Percentiles rank a stretch among this genome's conserved stretches.
phyloP scores from a whole-genome alignment of 805 yeast species.

The Barnettozyma populi region DNA sequence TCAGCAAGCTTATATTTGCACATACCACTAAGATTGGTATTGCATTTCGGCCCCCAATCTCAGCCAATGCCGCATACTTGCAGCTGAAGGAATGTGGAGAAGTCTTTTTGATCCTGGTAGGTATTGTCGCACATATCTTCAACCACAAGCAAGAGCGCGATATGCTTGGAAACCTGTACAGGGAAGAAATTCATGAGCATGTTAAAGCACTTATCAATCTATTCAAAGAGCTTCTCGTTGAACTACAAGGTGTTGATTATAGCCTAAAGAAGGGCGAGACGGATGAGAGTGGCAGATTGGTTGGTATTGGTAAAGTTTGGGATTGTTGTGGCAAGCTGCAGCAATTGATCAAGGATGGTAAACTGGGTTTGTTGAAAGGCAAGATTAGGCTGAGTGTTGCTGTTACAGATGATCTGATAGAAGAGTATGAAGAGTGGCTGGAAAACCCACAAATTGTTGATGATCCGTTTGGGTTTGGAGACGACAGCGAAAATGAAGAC shows the following conservation, averaged over 20 bases:
- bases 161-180: slow-evolving; percentile 28
- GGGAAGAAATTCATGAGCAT: slow-evolving; percentile 17
- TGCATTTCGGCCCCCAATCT: slow-evolving; percentile 56
- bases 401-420: slow-evolving; percentile 56
- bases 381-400: slow-evolving; percentile 39
- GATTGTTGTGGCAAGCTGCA: slow-evolving; percentile 49
- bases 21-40: slow-evolving; percentile 75
- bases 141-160: slow-evolving; percentile 12
- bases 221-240: slow-evolving; percentile 19
- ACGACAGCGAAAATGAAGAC: slow-evolving; percentile 26
- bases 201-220: slow-evolving; percentile 15
- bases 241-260: slow-evolving; percentile 21
- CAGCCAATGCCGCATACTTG: slow-evolving; percentile 41
- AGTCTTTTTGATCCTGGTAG: slow-evolving; percentile 38
- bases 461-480: slow-evolving; percentile 48
- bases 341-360: slow-evolving; percentile 41
- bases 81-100: slow-evolving; percentile 44
- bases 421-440: slow-evolving; percentile 66
- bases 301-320: slow-evolving; percentile 68
- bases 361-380: slow-evolving; percentile 44
- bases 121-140: slow-evolving; percentile 38
- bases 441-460: slow-evolving; percentile 46
- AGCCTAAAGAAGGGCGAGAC: slow-evolving; percentile 14
- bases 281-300: slow-evolving; percentile 37
- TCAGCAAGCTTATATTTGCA: slow-evolving; percentile 58